Evolutionary conservation across 2,329 filamentous ascomycete genomes (phyloP).

Genomic region (Xylaria arbuscula): DNA sequence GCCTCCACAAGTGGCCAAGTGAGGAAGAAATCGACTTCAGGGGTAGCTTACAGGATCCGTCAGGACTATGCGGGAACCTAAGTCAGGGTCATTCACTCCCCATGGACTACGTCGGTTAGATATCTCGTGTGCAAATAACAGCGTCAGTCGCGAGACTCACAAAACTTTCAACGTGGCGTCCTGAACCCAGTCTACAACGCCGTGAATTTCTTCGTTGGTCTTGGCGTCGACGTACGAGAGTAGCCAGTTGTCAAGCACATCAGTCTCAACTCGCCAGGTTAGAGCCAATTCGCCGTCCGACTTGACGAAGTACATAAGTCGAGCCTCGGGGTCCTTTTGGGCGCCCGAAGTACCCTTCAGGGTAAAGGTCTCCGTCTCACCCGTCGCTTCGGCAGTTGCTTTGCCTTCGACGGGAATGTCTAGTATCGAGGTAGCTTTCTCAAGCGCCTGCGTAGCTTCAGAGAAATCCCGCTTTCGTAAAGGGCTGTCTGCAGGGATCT

Average conservation of each 20-base stretch:
- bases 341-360: constrained; percentile 63
- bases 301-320: constrained; percentile 65
- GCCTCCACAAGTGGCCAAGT: too few relatives aligned
- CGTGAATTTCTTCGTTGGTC: constrained; percentile 59
- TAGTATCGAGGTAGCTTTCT: constrained; percentile 54
- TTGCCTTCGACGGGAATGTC: constrained; percentile 56
- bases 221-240: constrained; percentile 66
- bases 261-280: constrained; percentile 69
- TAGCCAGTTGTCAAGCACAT: constrained; percentile 68
- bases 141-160: constrained; percentile 45
- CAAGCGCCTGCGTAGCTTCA: constrained; percentile 58
- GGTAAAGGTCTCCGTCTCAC: constrained; percentile 54
- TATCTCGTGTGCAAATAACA: neutral
- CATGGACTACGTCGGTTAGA: constrained; percentile 55
- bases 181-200: constrained; percentile 67
- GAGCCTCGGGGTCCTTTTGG: constrained; percentile 63
- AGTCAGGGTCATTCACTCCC: constrained; percentile 65
- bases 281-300: constrained; percentile 60
- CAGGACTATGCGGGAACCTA: constrained; percentile 58
- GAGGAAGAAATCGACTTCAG: too few relatives aligned
- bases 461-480: constrained; percentile 56
- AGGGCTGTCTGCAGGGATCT: constrained; percentile 54
- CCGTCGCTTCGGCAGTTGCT: constrained; percentile 54
- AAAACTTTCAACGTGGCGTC: constrained; percentile 68
- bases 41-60: constrained; percentile 54